A percentile compares a stretch with the other conserved stretches of the same genome.
Evolutionary conservation across 176 grass and related monocot species (phyloP).

Genomic region (Metroxylon sagu): DNA sequence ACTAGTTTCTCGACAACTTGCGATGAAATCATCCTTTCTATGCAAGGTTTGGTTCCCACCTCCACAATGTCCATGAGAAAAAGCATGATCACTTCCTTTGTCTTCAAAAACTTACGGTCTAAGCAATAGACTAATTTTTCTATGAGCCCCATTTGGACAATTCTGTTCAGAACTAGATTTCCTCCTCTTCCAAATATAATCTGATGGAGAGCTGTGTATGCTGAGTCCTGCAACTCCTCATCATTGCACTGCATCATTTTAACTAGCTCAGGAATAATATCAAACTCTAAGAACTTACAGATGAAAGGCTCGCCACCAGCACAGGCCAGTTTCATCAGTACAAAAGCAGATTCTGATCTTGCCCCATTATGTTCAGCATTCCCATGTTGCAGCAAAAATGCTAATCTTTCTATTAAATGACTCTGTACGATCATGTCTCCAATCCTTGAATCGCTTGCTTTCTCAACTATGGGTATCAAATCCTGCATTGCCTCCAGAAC

Average conservation of each 20-base stretch:
- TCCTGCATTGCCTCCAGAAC: slow-evolving; percentile 58
- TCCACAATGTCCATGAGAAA: slow-evolving; percentile 48
- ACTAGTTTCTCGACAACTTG: slow-evolving; percentile 52
- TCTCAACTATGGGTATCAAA: slow-evolving; percentile 56
- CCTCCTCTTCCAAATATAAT: slow-evolving; percentile 61
- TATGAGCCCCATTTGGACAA: slow-evolving; percentile 34
- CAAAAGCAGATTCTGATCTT: slow-evolving; percentile 42
- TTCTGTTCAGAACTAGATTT: slow-evolving; percentile 34
- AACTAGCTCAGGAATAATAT: slow-evolving; percentile 53
- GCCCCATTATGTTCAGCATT: slow-evolving; percentile 36
- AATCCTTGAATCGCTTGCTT: slow-evolving; percentile 45
- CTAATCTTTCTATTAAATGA: slow-evolving; percentile 42
- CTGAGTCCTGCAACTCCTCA: slow-evolving; percentile 58
- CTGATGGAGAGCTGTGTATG: slow-evolving; percentile 53
- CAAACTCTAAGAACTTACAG: slow-evolving; percentile 46
- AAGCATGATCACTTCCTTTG: slow-evolving; percentile 43
- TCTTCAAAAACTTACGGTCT: slow-evolving; percentile 45
- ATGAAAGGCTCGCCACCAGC: slow-evolving; percentile 48
- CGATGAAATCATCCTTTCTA: slow-evolving; percentile 50
- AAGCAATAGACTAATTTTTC: slow-evolving; percentile 47
- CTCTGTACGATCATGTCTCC: slow-evolving; percentile 64
- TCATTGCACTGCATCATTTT: slow-evolving; percentile 55
- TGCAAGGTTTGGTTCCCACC: slow-evolving; percentile 50
- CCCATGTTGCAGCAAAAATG: slow-evolving; percentile 33
- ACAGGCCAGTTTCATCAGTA: slow-evolving; percentile 67